Evolutionary conservation across 768 basidiomycete species (phyloP), one percentile per base, ranked within the genome.

Genomic region (Nidula microcarpa): DNA sequence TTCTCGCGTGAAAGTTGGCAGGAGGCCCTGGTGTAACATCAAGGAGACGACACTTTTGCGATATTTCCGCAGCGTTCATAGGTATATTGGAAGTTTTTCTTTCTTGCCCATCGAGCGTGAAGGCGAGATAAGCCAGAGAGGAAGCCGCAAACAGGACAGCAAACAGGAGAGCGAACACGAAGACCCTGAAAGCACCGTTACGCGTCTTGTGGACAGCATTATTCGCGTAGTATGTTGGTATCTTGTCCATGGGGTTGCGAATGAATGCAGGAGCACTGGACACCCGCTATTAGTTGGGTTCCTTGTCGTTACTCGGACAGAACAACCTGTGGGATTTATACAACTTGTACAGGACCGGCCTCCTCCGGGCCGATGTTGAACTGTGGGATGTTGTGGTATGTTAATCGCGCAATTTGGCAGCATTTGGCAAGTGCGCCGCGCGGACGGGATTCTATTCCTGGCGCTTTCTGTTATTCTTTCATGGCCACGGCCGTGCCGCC

Each of bases 21-120:
- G 75, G 69, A n/a, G 85, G 73, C 14, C 76, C 77, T 32, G 81
- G 76, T 4, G 73, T 65, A 36, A 70, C 66, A 60, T 77, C 66
- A 17, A 85, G 69, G 8, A 68, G 63, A 55, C 77, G 75, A 57
- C 83, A 85, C 45, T 75, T 78, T 52, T 79, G 74, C 49, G 82
- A 63, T 13, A 78, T 82, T 43, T 70, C 57, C 17, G 65, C 57
- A 33, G 73, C 72, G 56, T 78, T 68, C 18, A 71, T 57, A 43
- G 76, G 76, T 8, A 75, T 54, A 32, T 57, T 62, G 43, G 52
- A 44, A 33, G 57, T 48, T 14, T 47, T 53, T 16, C 35, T 37
- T 18, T 54, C 50, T 32, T 61, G 51, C 63, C 58, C 63, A 48
- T 62, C 50, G 35, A 67, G 50, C 39, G 62, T 57, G 9, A 60